Base-by-base conservation (phyloP, 2,329 filamentous ascomycete genomes). In the Colletotrichum sp. region DNA sequence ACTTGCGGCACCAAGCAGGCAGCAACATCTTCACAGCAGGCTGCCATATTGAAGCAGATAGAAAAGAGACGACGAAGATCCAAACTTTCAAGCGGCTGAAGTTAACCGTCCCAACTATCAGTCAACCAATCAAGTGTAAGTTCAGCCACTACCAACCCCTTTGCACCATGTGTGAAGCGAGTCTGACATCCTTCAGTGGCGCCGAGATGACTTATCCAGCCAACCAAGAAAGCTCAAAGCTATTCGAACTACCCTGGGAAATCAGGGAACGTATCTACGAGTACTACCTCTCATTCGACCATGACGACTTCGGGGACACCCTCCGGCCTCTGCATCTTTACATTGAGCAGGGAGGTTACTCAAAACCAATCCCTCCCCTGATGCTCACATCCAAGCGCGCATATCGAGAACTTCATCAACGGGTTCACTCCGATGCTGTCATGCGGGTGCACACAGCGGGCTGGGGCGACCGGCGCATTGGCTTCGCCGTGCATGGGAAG, bases 351-450 rank as follows among this genome's bases (percentile, higher is more conserved):
- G 75, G 60, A 12, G 67, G 63, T 3, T 75, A 77, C 52, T 49
- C 60, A 16, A 75, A 62, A 8, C 75, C 75, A 8, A 28, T 77
- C 9, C 75, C 75, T 18, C 71, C 78, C 10, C 78, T 81, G 28
- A 78, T 83, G 71, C 77, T 82, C 26, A 80, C 82, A 15, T 81
- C 80, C 75, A 82, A 82, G 55, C 81, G 81, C 32, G 81, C 79
- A 4, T 82, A 82, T 10, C 81, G 82, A 36, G 82, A 83, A 32
- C 78, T 83, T 2, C 75, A 71, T 28, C 49, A 34, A 0, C 36
- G 32, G 4, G 82, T 84, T 4, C 80, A 82, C 16, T 67, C 63
- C 1, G 73, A 80, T 7, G 82, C 81, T 3, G 65, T 77, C 24
- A 69, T 84, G 74, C 78, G 80, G 15, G 78, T 83, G 3, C 78